Base-by-base conservation (phyloP, 1,284 basidiomycete genomes). In the Cutaneotrichosporon daszewskae region DNA sequence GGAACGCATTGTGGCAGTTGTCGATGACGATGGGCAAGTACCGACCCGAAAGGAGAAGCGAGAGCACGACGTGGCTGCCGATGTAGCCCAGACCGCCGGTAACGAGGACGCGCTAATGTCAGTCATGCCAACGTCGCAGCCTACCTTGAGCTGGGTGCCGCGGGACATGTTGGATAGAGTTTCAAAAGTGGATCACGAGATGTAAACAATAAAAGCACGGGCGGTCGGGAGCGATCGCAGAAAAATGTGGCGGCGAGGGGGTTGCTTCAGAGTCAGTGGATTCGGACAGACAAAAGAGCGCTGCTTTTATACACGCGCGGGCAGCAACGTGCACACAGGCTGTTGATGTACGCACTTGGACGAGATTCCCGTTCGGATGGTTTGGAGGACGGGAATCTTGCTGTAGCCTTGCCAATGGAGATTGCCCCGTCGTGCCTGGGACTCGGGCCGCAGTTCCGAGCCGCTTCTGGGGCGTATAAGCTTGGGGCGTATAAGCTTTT, bases 1-100 rank as follows among this genome's bases (percentile, higher is more conserved):
- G 81, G 58, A 82, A 82, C 2, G 91, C 89, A 69, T 97, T 97
- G 74, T 91, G 84, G 73, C 84, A 78, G 75, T 94, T 94, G 74
- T 94, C 89, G 57, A 94, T 77, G n/a, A 87, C 84, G 59, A 92
- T 79, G 54, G 95, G 88, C 64, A 86, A 87, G 77, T 87, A 96
- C 54, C 82, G 78, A 49, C 86, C 79, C 17, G 91, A 92, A 60
- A 87, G 79, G 57, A 94, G 84, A 25, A 95, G 76, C 40, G 81
- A 77, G 57, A 86, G 85, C 53, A 92, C 82, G 62, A 95, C 84
- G 72, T 97, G 92, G 32, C 89, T 91, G 62, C 89, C 91, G 83
- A 74, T 71, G 54, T 65, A 69, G 32, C 66, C 66, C 23, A 69
- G 48, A 28, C 66, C 66, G 37, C 71, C 71, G 19, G 71, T 72